Conservation (phyloP, 1,284 basidiomycete species). For the Heterobasidion parviporum region DNA sequence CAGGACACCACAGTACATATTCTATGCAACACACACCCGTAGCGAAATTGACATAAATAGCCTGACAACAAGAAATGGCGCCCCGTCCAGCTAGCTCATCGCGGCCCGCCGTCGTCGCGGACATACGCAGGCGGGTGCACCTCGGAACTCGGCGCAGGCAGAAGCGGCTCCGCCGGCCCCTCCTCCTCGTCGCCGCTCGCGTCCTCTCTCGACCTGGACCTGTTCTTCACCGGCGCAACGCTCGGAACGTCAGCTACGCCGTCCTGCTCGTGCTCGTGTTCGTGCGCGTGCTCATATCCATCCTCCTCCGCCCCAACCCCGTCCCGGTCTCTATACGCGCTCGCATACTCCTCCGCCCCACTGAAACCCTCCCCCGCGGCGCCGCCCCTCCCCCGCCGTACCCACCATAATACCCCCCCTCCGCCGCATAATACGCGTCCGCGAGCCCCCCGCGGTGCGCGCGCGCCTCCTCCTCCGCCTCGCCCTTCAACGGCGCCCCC, state of each 20-base stretch:
- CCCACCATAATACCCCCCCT: too few relatives aligned
- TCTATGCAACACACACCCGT: background rate
- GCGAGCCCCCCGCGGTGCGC: too few relatives aligned
- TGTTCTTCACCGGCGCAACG: background rate
- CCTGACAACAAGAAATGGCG: background rate
- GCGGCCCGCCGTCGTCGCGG: background rate
- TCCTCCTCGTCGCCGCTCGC: background rate
- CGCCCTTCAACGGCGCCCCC: background rate
- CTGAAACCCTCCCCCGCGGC: too few relatives aligned
- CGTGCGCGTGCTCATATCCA: too few relatives aligned
- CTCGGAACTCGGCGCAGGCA: background rate
- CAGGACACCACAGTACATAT: background rate
- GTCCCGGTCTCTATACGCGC: too few relatives aligned
- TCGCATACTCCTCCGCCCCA: too few relatives aligned
- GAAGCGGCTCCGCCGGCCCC: background rate
- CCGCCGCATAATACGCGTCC: too few relatives aligned
- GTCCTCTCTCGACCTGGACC: background rate
- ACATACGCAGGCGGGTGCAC: background rate
- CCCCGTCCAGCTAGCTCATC: background rate
- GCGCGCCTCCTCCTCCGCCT: too few relatives aligned
- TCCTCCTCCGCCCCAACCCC: too few relatives aligned
- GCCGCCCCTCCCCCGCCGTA: too few relatives aligned
- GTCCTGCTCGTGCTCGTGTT: background rate
- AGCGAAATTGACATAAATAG: background rate
- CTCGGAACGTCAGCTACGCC: slow-evolving; percentile 1